Percentiles rank a stretch among this genome's conserved stretches.
These are phyloP conservation scores for Melanomma pulvis-pyrius DNA, from an alignment of 495 filamentous ascomycete species.

Conservation along the genomic window DNA sequence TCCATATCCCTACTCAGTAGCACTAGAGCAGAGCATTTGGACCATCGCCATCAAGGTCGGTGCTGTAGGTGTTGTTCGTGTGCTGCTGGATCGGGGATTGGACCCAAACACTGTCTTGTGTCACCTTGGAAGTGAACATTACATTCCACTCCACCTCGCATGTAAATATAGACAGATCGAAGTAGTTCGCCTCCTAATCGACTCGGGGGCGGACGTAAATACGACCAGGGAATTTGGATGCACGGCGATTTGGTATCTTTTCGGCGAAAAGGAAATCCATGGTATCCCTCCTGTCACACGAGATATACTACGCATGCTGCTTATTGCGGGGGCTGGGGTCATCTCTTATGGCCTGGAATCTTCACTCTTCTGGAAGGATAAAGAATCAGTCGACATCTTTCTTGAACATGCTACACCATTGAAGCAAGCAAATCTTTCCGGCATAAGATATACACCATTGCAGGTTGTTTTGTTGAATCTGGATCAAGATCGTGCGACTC, in stretches of 20 bases:
- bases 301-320: neutral
- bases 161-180: neutral
- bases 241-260: neutral
- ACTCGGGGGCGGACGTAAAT: neutral
- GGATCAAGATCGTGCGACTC: neutral
- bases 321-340: neutral
- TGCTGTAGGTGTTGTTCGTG: neutral
- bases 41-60: neutral
- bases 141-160: neutral
- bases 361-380: neutral
- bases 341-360: neutral
- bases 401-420: neutral
- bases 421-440: neutral
- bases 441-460: too few species aligned
- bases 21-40: neutral
- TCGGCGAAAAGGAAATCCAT: neutral
- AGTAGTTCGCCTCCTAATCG: neutral
- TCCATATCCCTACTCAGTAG: neutral
- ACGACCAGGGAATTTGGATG: neutral
- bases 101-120: neutral
- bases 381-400: neutral
- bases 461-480: too few species aligned
- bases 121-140: neutral
- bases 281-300: neutral
- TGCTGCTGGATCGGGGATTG: neutral